A percentile compares a stretch with the other conserved stretches of the same genome.
Evolutionary conservation across 768 basidiomycete species (phyloP).

Genomic region (Exidia glandulosa): DNA sequence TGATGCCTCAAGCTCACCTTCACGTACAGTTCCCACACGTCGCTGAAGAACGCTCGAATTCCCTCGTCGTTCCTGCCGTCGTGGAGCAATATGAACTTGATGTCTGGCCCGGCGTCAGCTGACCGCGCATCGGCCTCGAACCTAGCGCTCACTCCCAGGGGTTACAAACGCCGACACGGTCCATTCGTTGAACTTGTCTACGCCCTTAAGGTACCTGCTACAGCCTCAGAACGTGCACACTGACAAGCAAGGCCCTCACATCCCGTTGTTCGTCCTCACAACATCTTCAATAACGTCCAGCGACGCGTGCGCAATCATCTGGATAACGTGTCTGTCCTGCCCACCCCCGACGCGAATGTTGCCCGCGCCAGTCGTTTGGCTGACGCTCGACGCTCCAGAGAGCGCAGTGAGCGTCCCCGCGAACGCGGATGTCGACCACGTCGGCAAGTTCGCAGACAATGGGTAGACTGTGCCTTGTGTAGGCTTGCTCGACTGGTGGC

Average conservation of each 20-base stretch:
- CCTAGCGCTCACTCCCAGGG: slow-evolving; percentile 73
- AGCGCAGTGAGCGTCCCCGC: slow-evolving; percentile 80
- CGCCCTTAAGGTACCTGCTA: slow-evolving; percentile 81
- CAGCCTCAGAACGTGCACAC: background rate
- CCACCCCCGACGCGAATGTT: slow-evolving; percentile 36
- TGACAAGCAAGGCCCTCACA: slow-evolving; percentile 32
- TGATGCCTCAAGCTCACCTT: slow-evolving; percentile 49
- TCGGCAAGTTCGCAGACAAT: slow-evolving; percentile 71
- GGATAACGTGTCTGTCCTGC: slow-evolving; percentile 86
- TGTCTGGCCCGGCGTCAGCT: slow-evolving; percentile 42
- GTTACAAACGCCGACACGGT: slow-evolving; percentile 94
- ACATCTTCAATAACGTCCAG: slow-evolving; percentile 92
- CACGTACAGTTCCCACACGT: slow-evolving; percentile 94
- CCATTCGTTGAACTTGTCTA: slow-evolving; percentile 99
- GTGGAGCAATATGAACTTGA: slow-evolving; percentile 90
- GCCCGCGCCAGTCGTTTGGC: slow-evolving; percentile 50
- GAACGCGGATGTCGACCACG: slow-evolving; percentile 87
- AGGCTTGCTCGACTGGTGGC: slow-evolving; percentile 73
- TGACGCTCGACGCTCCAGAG: slow-evolving; percentile 71
- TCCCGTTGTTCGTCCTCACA: slow-evolving; percentile 68
- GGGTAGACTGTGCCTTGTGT: slow-evolving; percentile 47
- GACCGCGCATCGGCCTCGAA: background rate
- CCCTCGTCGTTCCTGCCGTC: slow-evolving; percentile 97
- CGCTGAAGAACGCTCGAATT: slow-evolving; percentile 82
- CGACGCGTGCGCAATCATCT: slow-evolving; percentile 97